Base-by-base conservation (phyloP, 2,329 filamentous ascomycete species). In the Ceratocystis alfenasii region DNA sequence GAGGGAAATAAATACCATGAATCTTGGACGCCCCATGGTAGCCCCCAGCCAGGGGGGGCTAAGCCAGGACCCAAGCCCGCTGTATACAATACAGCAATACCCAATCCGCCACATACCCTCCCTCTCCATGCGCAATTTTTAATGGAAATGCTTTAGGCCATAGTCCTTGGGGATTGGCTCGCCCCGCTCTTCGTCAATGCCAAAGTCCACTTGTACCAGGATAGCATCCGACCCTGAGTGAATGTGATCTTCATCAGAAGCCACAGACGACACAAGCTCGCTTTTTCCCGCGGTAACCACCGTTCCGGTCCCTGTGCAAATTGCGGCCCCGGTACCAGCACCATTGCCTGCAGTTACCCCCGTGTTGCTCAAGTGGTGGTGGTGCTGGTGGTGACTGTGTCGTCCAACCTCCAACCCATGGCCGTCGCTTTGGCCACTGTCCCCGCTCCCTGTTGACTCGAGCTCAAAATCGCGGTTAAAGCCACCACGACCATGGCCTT, bases 141-240 rank as follows among this genome's bases (percentile, higher is more conserved):
- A 53, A 48, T 45, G 46, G 36, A 67, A 67, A 15, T 65, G 62
- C 46, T 62, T 65, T 25, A 68, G 15, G 2, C 63, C 60, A 55
- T 65, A 68, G 45, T 68, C 64, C 33, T 65, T 65, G 20, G 66
- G 57, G 20, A 65, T 55, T 17, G 66, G 66, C 45, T 53, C 46
- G 12, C 67, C 46, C 53, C 61, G 44, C 64, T 69, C 15, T 44
- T 76, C 73, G 28, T 75, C 71, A 22, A 76, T 66, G n/a, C 72
- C 70, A 65, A 76, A 75, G n/a, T 75, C 74, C 46, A 76, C 71
- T 57, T 73, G 70, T 8, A 76, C 74, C 53, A 75, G 68, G 25
- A 76, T 76, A 0, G 73, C 74, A 46, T 75, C 73, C 0, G 70
- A 64, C 1, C 66, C 66, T 7, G 66, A 53, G 22, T 61, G 59